Conservation (phyloP, 2,329 filamentous ascomycete genomes). For the Ophiostoma sp. region DNA sequence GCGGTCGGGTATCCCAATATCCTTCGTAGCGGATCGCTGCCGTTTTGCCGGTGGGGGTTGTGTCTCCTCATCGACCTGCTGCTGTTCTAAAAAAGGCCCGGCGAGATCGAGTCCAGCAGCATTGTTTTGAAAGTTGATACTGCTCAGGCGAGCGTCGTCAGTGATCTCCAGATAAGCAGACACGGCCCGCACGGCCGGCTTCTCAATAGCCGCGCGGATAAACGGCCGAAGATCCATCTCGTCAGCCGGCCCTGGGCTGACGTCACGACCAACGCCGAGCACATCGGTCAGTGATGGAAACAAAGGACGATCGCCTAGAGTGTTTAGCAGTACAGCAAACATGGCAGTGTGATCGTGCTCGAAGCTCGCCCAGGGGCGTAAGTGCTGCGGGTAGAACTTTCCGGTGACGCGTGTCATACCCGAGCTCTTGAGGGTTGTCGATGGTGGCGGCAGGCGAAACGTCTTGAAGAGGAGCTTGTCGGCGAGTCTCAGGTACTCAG, state of each 20-base stretch:
- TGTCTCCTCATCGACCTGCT: neutral
- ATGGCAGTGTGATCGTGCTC: neutral
- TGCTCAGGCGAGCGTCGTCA: neutral
- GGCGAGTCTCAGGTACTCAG: neutral
- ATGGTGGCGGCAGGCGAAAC: neutral
- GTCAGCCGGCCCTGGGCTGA: neutral
- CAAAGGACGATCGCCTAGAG: neutral
- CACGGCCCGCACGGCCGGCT: conserved; percentile 13
- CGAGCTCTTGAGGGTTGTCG: neutral
- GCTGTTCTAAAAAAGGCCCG: neutral
- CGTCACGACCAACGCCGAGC: neutral
- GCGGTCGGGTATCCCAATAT: conserved; percentile 19
- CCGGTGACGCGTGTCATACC: neutral
- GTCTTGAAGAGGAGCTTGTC: neutral
- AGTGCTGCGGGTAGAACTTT: conserved; percentile 16
- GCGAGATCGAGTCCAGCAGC: neutral
- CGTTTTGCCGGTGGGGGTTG: neutral
- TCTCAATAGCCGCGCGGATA: conserved; percentile 22
- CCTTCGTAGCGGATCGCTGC: neutral
- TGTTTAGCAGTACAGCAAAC: neutral
- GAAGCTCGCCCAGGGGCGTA: conserved; percentile 18
- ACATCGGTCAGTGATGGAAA: conserved; percentile 13
- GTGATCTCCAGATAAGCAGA: neutral
- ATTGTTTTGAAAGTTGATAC: conserved; percentile 20
- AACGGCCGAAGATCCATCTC: conserved; percentile 22